phyloP scores from a whole-genome alignment of 202 grass and related monocot genomes.

The Miscanthus sacchariflorus region DNA sequence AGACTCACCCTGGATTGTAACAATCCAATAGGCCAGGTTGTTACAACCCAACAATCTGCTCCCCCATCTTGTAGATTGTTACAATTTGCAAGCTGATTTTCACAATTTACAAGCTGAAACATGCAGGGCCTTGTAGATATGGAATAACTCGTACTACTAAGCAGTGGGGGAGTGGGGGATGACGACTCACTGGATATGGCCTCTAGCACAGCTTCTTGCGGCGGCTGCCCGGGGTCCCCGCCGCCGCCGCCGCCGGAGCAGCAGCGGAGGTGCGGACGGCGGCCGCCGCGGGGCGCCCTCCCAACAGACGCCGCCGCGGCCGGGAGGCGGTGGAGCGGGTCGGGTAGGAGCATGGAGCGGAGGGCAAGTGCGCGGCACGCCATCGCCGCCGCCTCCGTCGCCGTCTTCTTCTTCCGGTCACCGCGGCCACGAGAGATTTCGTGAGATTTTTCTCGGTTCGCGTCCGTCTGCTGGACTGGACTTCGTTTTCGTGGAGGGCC shows the following conservation, averaged over 20 bases:
- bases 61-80: not conserved
- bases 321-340: slow-evolving; percentile 41
- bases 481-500: slow-evolving; percentile 44
- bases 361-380: slow-evolving; percentile 57
- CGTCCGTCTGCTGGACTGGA: not conserved
- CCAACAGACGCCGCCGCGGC: not conserved
- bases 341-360: slow-evolving; percentile 45
- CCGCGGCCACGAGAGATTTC: slow-evolving; percentile 47
- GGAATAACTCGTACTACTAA: not conserved
- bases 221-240: slow-evolving; percentile 61
- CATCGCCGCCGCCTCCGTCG: slow-evolving; percentile 32
- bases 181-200: slow-evolving; percentile 81
- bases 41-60: not conserved
- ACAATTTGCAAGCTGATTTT: not conserved
- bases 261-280: slow-evolving; percentile 39
- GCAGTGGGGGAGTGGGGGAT: not conserved
- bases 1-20: not conserved
- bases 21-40: not conserved
- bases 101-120: slow-evolving; percentile 4
- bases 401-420: slow-evolving; percentile 39
- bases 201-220: slow-evolving; percentile 92
- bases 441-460: slow-evolving; percentile 45
- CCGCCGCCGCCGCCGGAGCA: slow-evolving; percentile 35
- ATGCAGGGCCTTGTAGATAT: not conserved
- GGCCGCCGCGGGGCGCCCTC: slow-evolving; percentile 7